Evolutionary conservation across 805 yeast species (phyloP).

Genomic region (Ogataea kodamae): DNA sequence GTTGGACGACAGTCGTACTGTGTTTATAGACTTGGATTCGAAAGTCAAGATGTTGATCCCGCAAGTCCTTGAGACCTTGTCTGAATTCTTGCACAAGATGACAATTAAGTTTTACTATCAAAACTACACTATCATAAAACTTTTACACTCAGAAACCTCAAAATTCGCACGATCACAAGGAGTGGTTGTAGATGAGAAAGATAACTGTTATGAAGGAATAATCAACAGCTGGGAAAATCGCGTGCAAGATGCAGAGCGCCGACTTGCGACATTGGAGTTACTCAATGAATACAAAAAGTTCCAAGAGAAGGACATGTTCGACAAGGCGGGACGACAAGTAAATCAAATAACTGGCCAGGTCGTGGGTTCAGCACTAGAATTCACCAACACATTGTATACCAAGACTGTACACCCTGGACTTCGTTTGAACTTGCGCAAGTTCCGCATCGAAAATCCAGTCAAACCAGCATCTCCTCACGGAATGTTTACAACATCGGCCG

Average conservation of each 20-base stretch:
- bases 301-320: conserved; percentile 36
- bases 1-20: conserved; percentile 30
- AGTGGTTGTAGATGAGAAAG: conserved; percentile 15
- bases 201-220: conserved; percentile 33
- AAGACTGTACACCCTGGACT: conserved; percentile 33
- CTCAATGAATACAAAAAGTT: conserved; percentile 36
- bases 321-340: conserved; percentile 26
- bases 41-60: conserved; percentile 44
- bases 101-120: conserved; percentile 38
- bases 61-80: conserved; percentile 41
- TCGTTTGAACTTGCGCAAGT: conserved; percentile 22
- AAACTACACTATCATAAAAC: conserved; percentile 35
- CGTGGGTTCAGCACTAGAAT: conserved; percentile 28
- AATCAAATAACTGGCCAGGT: conserved; percentile 27
- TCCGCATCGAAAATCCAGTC: conserved; percentile 36
- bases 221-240: conserved; percentile 37
- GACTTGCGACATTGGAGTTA: conserved; percentile 38
- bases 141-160: conserved; percentile 31
- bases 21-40: conserved; percentile 37
- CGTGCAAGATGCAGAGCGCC: conserved; percentile 35
- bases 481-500: conserved; percentile 30
- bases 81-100: conserved; percentile 46
- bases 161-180: conserved; percentile 35
- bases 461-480: conserved; percentile 31
- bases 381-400: conserved; percentile 31